Evolutionary conservation across 2,329 filamentous ascomycete species (phyloP), one percentile per base, ranked within the genome.

Genomic region (Metarhizium sp.): DNA sequence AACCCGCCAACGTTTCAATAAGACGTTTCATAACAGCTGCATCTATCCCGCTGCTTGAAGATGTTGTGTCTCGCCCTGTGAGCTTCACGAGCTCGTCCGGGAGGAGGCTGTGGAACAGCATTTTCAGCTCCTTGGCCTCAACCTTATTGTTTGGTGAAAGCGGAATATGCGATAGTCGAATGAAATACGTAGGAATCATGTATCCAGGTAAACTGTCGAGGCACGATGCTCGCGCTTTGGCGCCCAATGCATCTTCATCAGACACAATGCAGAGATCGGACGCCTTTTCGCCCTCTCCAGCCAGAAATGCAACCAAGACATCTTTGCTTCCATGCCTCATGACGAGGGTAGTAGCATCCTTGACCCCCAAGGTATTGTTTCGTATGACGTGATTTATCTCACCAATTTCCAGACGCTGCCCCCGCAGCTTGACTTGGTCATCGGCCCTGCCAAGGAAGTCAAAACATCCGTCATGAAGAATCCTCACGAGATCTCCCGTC

Each of bases 131-230:
- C 63, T 87, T 92, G 6, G 78, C 77, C 63, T 96, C 91, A 0
- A 87, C 86, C 66, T 96, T 96, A 70, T 96, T 96, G 68, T 96
- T 96, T 6, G 88, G 75, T 1, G 90, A 95, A 0, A 96, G 75
- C 0, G 92, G 92, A 54, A 96, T 84, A 7, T 74, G 77, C 0
- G 84, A 78, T 7, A 96, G 71, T 3, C 80, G 80, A 29, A 96
- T 74, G 57, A 95, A 84, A 64, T 94, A 89, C 0, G 90, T 92
- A 0, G 92, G 92, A 2, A 96, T 81, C 92, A 96, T 96, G 67
- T 96, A 96, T 0, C 79, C 80, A 0, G 92, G 88, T 3, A 96
- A 77, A 25, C 76, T 82, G 2, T 80, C 74, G 38, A 80, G 79
- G 61, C 91, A 96, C n/a, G 82, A 80, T 29, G 78, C 73, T 60